phyloP scores from a whole-genome alignment of 2,329 filamentous ascomycete species.

The Hymenotorrendiella dingleyae region DNA sequence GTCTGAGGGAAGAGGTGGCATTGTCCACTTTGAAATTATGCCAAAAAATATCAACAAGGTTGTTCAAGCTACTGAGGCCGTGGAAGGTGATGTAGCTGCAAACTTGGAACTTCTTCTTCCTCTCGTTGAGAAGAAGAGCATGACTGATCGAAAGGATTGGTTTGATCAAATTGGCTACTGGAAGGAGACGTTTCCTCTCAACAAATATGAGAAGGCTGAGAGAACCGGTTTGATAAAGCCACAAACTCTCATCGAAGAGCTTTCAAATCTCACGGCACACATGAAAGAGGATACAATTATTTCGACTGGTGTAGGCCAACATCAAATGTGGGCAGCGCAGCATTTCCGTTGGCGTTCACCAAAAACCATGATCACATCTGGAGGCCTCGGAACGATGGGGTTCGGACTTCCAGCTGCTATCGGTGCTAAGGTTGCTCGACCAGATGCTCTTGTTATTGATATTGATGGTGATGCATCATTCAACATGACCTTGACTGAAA shows the following conservation, averaged over 20 bases:
- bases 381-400: constrained; percentile 93
- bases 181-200: constrained; percentile 87
- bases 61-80: constrained; percentile 89
- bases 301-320: constrained; percentile 89
- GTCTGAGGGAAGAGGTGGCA: constrained; percentile 79
- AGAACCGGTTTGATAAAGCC: constrained; percentile 83
- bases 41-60: constrained; percentile 99
- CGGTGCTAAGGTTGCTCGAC: constrained; percentile 81
- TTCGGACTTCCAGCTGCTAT: constrained; percentile 92
- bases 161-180: constrained; percentile 83
- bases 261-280: constrained; percentile 75
- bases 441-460: constrained; percentile 64
- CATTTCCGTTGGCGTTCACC: constrained; percentile 93
- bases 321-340: constrained; percentile 98
- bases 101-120: constrained; percentile 76
- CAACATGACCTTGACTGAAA: constrained; percentile 95
- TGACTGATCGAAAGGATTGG: constrained; percentile 72
- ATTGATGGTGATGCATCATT: constrained; percentile 99
- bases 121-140: constrained; percentile 55
- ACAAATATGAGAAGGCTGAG: constrained; percentile 72
- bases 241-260: constrained; percentile 83
- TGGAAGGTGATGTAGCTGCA: constrained; percentile 83
- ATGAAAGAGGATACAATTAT: constrained; percentile 84
- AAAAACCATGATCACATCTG: constrained; percentile 91
- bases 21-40: constrained; percentile 97